Conservation (phyloP, 345 rosid genomes). For the Citrus hindsii region DNA sequence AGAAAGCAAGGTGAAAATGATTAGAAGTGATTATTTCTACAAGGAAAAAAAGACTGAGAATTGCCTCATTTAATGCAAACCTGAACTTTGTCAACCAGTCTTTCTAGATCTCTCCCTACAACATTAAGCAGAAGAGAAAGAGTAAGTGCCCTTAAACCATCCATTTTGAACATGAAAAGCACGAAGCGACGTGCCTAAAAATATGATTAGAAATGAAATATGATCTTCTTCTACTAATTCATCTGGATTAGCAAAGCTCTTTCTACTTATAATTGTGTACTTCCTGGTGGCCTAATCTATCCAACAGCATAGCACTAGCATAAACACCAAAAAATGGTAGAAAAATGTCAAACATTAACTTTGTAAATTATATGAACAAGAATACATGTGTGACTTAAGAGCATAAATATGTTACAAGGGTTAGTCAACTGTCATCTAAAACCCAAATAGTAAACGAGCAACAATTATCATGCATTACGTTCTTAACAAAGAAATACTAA, state of each 20-base stretch:
- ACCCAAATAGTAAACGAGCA: background rate
- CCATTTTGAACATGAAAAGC: background rate
- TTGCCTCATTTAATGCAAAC: constrained; percentile 22
- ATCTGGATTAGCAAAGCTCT: background rate
- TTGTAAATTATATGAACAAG: background rate
- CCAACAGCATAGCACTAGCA: background rate
- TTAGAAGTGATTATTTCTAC: constrained; percentile 4
- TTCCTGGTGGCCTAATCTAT: background rate
- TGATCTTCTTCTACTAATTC: background rate
- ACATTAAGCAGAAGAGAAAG: constrained; percentile 22
- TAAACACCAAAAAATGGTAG: background rate
- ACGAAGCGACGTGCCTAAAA: background rate
- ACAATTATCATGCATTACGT: background rate
- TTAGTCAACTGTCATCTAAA: background rate
- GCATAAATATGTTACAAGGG: background rate
- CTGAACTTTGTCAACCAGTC: constrained; percentile 52
- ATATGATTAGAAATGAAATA: background rate
- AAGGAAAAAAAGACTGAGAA: background rate
- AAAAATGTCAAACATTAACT: background rate
- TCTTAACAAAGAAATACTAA: background rate
- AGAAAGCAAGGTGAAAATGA: constrained; percentile 18
- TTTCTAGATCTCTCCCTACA: constrained; percentile 72
- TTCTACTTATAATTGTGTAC: background rate
- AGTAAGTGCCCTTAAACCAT: constrained; percentile 6
- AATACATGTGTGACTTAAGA: background rate